Base-by-base conservation (phyloP, 2,329 filamentous ascomycete genomes). In the Lomentospora prolificans region DNA sequence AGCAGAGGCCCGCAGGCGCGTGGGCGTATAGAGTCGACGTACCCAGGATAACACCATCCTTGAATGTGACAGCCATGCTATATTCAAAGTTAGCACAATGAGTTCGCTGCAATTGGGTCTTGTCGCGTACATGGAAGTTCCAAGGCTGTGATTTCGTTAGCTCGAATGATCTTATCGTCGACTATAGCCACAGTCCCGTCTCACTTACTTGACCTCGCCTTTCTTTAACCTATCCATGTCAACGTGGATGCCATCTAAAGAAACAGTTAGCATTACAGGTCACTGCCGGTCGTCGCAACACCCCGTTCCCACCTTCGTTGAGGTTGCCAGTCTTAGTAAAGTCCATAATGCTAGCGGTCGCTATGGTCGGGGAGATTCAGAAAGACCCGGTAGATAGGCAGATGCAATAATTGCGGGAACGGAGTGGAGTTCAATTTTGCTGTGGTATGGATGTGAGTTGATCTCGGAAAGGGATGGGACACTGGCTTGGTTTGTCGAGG, bases 211-310 rank as follows among this genome's bases (percentile, higher is more conserved):
- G 70, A 99, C 92, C 78, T 99, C 94, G 60, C 94, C 94, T 74
- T 90, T 94, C 85, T 99, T 99, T 72, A 99, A 77, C 68, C 94
- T 87, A 67, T 97, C 89, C 94, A 99, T 99, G 70, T 99, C 94
- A 65, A 99, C 80, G 72, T 99, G 94, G 70, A 99, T 97, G 70
- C 94, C 94, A 91, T 99, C 94, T 97, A 30, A 39, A 48, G 54
- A 54, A 56, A 44, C 12, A 28, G 58, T 64, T 55, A 65, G 64
- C 61, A 62, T 59, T 61, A 55, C 55, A 53, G 33, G 30, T 4
- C 51, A 24, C 7, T 10, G 7, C 51, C 14, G 46, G 39, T 17
- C 8, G 9, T 39, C 57, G 53, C 31, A 51, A 30, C 28, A 55
- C 57, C 55, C 57, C 55, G 58, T 60, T 50, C 31, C 39, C 39